Evolutionary conservation across 1,139 yeast genomes (phyloP), one percentile per base, ranked within the genome.

Genomic region (Saccharomyces hybrid): DNA sequence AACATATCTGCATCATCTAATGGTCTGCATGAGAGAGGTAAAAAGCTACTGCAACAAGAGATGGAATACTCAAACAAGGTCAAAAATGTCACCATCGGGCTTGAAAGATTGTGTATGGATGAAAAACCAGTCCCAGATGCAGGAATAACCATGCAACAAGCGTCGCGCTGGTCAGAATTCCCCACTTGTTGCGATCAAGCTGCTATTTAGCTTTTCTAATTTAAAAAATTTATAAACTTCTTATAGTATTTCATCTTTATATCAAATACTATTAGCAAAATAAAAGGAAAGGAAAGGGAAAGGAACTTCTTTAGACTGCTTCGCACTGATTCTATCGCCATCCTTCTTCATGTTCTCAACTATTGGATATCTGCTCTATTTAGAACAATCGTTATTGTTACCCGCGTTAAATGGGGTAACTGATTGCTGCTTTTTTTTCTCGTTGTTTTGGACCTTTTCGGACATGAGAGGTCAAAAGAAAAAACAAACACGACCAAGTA

Each of bases 401-500:
- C 25, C 25, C 25, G 25, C 25, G 2, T 11, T 16, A 9, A 2
- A 9, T 8, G 5, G 44, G 44, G 44, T 38, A 38, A 38, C 44
- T 1, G 13, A 38, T 3, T 19, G 44, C 25, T 38, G 16, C 23
- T 38, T 38, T 38, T 38, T 38, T 38, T 38, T 38, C 44, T 19
- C 5, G 25, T 38, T 38, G 44, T 19, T 38, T 38, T 38, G 44
- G 26, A 19, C 44, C 44, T 38, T 38, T 16, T 38, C 44, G 44
- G 44, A 19, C 44, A 38, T 19, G 26, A 38, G 44, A 38, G 44
- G 44, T 19, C 44, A 16, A 38, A 38, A 38, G 44, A 38, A 38
- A 38, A 38, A 38, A 53, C 58, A 5, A 47, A 54, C 7, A 47
- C 57, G 19, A 46, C 51, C 6, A 58, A 47, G 11, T 28, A 53